These are phyloP conservation scores for Pleurotus djamor DNA, from an alignment of 768 basidiomycete genomes.

Conservation along the genomic window DNA sequence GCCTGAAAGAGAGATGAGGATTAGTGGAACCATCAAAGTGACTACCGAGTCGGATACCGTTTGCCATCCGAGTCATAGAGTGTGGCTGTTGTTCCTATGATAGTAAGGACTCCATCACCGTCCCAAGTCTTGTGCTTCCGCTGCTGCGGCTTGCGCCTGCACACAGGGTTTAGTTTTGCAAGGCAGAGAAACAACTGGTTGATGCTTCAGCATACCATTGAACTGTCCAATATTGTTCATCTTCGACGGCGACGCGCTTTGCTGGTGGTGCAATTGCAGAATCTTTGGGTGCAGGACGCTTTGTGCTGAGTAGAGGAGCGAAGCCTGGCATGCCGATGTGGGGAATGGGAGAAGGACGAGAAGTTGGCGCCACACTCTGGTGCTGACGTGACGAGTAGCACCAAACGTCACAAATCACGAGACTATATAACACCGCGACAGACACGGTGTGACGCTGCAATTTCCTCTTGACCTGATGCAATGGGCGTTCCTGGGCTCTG, in stretches of 20 bases:
- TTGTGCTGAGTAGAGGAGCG: constrained; percentile 19
- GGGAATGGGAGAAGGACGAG: neutral
- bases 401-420: constrained; percentile 6
- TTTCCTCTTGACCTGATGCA: neutral
- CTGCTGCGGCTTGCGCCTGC: constrained; percentile 64
- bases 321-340: constrained; percentile 26
- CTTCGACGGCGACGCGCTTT: constrained; percentile 26
- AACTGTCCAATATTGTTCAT: constrained; percentile 67
- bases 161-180: neutral
- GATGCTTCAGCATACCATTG: constrained; percentile 53
- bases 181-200: neutral
- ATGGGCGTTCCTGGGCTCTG: constrained; percentile 11
- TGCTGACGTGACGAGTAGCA: too few species aligned
- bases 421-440: neutral
- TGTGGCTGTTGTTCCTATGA: constrained; percentile 40
- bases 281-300: constrained; percentile 34
- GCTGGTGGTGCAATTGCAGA: constrained; percentile 19
- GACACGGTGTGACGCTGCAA: too few species aligned
- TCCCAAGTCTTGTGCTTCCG: constrained; percentile 94
- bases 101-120: constrained; percentile 69
- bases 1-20: neutral
- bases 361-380: neutral
- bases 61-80: constrained; percentile 66
- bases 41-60: constrained; percentile 33
- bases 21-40: neutral